A percentile compares a stretch with the other conserved stretches of the same genome.
These are phyloP conservation scores for Hericium rajendrae DNA, from an alignment of 768 basidiomycete genomes.

Conservation along the genomic window DNA sequence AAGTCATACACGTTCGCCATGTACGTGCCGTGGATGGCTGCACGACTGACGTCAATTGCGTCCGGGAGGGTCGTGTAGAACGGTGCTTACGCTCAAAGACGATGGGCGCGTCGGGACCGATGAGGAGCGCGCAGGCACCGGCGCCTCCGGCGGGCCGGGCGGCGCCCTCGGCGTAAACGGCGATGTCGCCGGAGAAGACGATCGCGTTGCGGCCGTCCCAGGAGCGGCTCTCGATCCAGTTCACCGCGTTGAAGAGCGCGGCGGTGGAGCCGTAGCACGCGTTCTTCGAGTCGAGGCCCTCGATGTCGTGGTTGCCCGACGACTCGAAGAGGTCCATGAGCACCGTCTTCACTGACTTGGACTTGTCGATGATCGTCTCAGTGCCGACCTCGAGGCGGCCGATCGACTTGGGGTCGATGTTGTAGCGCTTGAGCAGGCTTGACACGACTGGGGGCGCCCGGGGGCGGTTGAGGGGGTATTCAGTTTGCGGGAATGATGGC, in stretches of 20 bases:
- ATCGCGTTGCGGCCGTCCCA: slow-evolving; percentile 99
- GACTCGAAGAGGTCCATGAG: slow-evolving; percentile 97
- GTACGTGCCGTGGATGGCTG: slow-evolving; percentile 92
- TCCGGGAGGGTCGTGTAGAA: background rate
- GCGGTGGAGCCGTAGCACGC: slow-evolving; percentile 99
- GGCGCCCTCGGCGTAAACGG: slow-evolving; percentile 92
- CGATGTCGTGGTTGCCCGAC: slow-evolving; percentile 91
- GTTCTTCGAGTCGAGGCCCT: slow-evolving; percentile 98
- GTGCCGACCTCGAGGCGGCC: slow-evolving; percentile 98
- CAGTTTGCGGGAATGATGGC: background rate
- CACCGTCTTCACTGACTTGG: slow-evolving; percentile 95
- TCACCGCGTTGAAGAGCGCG: slow-evolving; percentile 95
- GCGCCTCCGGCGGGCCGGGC: slow-evolving; percentile 96
- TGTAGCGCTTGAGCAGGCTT: slow-evolving; percentile 85
- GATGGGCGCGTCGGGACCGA: slow-evolving; percentile 93
- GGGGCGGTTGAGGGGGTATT: background rate
- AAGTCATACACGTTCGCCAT: slow-evolving; percentile 99
- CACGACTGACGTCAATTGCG: background rate
- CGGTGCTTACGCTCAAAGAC: slow-evolving; percentile 81
- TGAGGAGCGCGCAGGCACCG: slow-evolving; percentile 88
- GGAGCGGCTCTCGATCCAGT: slow-evolving; percentile 93
- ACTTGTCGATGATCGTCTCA: slow-evolving; percentile 99
- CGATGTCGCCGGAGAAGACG: slow-evolving; percentile 94
- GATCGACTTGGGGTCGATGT: slow-evolving; percentile 92
- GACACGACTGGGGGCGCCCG: slow-evolving; percentile 53